Conservation (phyloP, 1,284 basidiomycete genomes). For the Malassezia caprae region DNA sequence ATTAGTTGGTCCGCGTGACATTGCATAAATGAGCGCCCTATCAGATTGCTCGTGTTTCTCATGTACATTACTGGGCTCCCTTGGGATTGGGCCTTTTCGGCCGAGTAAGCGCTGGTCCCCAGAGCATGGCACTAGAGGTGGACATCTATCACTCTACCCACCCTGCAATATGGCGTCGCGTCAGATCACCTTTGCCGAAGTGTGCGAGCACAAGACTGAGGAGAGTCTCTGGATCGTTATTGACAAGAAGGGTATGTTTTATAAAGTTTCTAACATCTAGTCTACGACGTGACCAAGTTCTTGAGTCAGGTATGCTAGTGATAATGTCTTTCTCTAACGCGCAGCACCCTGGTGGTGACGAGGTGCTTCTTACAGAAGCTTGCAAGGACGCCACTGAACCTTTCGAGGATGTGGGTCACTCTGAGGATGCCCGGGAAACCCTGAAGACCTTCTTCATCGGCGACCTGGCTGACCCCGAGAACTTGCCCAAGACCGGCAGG, state of each 20-base stretch:
- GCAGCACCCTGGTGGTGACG: constrained; percentile 84
- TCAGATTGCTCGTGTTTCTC: background rate
- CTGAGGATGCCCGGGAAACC: constrained; percentile 88
- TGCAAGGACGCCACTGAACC: constrained; percentile 95
- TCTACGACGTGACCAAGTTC: constrained; percentile 90
- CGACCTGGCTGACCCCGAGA: constrained; percentile 53
- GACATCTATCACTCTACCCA: background rate
- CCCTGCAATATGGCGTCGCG: background rate
- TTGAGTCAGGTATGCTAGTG: constrained; percentile 70
- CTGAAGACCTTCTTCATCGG: constrained; percentile 55
- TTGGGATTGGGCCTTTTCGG: constrained; percentile 1
- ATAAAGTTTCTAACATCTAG: constrained; percentile 51
- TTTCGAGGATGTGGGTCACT: constrained; percentile 98
- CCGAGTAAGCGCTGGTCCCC: constrained; percentile 2
- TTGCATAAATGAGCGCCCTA: background rate
- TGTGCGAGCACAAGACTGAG: constrained; percentile 37
- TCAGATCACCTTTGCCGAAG: constrained; percentile 40
- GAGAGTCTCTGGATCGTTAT: constrained; percentile 46
- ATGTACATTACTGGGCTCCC: background rate
- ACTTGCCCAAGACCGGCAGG: constrained; percentile 10
- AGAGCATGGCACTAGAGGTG: background rate
- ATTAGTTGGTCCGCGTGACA: background rate
- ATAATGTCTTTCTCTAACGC: background rate
- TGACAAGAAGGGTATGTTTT: constrained; percentile 38
- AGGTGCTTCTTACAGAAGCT: constrained; percentile 84